A percentile compares a stretch with the other conserved stretches of the same genome.
phyloP scores from a whole-genome alignment of 2,329 filamentous ascomycete species.

The Diaporthe batatas region DNA sequence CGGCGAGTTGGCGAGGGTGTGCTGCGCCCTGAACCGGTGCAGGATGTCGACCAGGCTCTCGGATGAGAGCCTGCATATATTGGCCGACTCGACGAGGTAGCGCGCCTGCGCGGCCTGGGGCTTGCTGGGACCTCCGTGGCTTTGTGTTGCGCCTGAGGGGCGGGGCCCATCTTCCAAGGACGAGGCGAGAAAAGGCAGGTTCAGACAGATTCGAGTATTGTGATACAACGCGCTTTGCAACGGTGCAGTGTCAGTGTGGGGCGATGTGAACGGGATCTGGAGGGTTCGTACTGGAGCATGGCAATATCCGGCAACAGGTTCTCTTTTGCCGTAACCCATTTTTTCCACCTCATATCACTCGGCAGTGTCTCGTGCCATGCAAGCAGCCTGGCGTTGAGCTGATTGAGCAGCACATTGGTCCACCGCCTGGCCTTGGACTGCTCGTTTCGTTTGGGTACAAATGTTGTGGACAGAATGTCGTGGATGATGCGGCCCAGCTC shows the following conservation, averaged over 20 bases:
- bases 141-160: neutral
- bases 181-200: conserved; percentile 1
- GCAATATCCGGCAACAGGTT: neutral
- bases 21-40: conserved; percentile 9
- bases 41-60: conserved; percentile 2
- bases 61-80: neutral
- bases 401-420: conserved; percentile 2
- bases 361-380: conserved; percentile 16
- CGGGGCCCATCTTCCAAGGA: neutral
- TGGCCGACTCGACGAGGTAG: neutral
- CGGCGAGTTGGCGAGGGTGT: neutral
- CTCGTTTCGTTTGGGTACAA: conserved; percentile 5
- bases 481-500: conserved; percentile 14
- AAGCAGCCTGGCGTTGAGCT: neutral
- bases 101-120: neutral
- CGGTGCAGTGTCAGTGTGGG: neutral
- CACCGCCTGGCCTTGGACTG: conserved; percentile 8
- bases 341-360: conserved; percentile 14
- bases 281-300: conserved; percentile 7
- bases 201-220: conserved; percentile 14
- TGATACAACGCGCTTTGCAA: conserved; percentile 8
- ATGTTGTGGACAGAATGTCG: neutral
- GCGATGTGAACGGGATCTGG: no score
- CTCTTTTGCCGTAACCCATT: neutral
- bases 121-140: neutral